Conservation (phyloP, 192 early-diverging fungal genomes). For the Coemansia asiatica region DNA sequence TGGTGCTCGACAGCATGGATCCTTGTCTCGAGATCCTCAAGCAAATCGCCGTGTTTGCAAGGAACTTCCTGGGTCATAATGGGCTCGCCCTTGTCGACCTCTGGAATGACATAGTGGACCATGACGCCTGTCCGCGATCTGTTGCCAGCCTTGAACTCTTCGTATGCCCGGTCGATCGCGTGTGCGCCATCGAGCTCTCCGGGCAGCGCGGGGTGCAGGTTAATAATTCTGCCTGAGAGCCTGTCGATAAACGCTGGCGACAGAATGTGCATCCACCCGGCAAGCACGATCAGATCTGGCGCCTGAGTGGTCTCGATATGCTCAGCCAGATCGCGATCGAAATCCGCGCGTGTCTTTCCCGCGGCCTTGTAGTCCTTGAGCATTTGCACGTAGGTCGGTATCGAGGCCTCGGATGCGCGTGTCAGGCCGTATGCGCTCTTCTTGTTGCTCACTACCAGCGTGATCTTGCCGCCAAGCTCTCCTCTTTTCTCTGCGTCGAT, state of each 20-base stretch:
- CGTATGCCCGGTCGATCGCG: conserved; percentile 91
- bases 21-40: conserved; percentile 79
- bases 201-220: conserved; percentile 96
- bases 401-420: conserved; percentile 76
- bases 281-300: conserved; percentile 88
- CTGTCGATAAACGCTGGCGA: conserved; percentile 76
- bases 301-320: conserved; percentile 57
- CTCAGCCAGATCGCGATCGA: conserved; percentile 81
- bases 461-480: conserved; percentile 65
- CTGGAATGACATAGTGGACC: conserved; percentile 95
- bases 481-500: conserved; percentile 72
- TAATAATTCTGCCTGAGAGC: conserved; percentile 79
- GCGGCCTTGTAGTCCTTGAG: conserved; percentile 83
- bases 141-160: conserved; percentile 77
- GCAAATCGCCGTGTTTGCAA: conserved; percentile 72
- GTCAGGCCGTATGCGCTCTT: conserved; percentile 83
- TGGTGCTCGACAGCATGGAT: conserved; percentile 91
- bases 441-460: conserved; percentile 88
- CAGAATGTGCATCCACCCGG: conserved; percentile 99
- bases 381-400: conserved; percentile 79
- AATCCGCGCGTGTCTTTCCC: conserved; percentile 82
- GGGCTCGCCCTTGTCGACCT: conserved; percentile 93
- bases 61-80: conserved; percentile 76
- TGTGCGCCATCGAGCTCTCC: conserved; percentile 96
- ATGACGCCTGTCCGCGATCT: conserved; percentile 77